Conservation (phyloP, 2,329 filamentous ascomycete species). For the Rhytidhysteron rufulum region DNA sequence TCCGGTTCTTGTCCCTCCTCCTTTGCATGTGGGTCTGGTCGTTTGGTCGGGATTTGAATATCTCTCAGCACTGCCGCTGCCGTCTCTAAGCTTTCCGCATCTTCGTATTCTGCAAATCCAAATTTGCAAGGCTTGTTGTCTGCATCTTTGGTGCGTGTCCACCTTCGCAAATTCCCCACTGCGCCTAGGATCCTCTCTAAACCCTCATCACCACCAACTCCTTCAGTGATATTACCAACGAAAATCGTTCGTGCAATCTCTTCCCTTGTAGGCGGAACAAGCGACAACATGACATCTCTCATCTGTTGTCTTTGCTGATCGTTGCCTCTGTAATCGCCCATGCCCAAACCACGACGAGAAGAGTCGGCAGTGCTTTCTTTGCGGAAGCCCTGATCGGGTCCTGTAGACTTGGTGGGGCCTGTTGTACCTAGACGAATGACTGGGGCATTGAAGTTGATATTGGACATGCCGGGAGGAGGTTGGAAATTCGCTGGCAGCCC, state of each 20-base stretch:
- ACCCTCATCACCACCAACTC: constrained; percentile 70
- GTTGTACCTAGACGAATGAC: constrained; percentile 89
- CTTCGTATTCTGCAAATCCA: constrained; percentile 94
- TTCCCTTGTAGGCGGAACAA: constrained; percentile 80
- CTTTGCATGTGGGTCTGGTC: constrained; percentile 54
- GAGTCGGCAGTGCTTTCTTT: constrained; percentile 45
- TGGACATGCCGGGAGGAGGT: constrained; percentile 85
- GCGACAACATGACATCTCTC: constrained; percentile 65
- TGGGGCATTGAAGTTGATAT: constrained; percentile 97
- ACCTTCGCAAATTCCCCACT: constrained; percentile 77
- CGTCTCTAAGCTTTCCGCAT: constrained; percentile 79
- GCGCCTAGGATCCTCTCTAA: constrained; percentile 73
- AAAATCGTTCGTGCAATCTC: constrained; percentile 92
- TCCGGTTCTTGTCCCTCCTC: constrained; percentile 40
- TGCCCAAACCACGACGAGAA: constrained; percentile 53
- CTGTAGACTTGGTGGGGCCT: constrained; percentile 57
- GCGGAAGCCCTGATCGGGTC: constrained; percentile 42
- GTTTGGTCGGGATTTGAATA: constrained; percentile 75
- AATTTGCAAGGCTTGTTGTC: constrained; percentile 81
- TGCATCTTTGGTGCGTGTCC: constrained; percentile 76
- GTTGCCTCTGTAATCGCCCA: constrained; percentile 49
- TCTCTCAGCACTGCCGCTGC: constrained; percentile 82
- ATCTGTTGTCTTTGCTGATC: constrained; percentile 66
- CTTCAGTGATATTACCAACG: constrained; percentile 78
- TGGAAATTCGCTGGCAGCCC: constrained; percentile 81